Conservation (phyloP, 2,329 filamentous ascomycete genomes). For the Neonectria faginata region DNA sequence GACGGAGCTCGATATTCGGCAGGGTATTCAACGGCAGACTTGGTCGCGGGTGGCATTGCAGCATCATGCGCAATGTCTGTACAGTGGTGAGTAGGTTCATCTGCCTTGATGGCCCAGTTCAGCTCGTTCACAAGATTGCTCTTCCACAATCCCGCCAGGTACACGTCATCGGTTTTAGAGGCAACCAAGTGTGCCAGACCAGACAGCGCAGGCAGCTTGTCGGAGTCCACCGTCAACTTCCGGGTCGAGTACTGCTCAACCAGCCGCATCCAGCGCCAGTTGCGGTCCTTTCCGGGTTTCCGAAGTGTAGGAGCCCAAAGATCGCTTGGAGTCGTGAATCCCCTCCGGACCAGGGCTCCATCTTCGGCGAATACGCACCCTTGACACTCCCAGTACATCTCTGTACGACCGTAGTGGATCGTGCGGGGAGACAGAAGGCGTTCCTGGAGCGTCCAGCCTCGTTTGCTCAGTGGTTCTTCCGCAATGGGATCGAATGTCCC, state of each 20-base stretch:
- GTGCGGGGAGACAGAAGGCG: conserved; percentile 30
- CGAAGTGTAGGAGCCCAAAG: neutral
- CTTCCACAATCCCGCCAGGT: neutral
- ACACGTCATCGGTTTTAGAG: neutral
- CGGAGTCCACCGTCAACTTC: neutral
- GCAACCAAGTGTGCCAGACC: neutral
- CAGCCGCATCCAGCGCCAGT: neutral
- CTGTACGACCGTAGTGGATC: conserved; percentile 22
- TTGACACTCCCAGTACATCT: conserved; percentile 34
- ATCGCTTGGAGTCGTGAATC: neutral
- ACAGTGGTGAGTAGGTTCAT: neutral
- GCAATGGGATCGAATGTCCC: conserved; percentile 23
- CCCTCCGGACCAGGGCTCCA: neutral
- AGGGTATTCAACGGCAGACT: neutral
- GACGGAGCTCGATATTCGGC: neutral
- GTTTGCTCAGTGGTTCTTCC: conserved; percentile 27
- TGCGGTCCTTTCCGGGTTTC: neutral
- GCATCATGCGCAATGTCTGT: neutral
- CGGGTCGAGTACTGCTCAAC: neutral
- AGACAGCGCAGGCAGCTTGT: neutral
- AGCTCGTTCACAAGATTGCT: neutral
- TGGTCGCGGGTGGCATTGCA: neutral
- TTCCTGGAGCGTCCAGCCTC: conserved; percentile 36
- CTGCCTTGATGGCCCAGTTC: neutral
- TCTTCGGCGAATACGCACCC: conserved; percentile 18